A percentile compares a stretch with the other conserved stretches of the same genome.
Evolutionary conservation across 208 protist species (phyloP).

Genomic region (Wallacemonas sp.): DNA sequence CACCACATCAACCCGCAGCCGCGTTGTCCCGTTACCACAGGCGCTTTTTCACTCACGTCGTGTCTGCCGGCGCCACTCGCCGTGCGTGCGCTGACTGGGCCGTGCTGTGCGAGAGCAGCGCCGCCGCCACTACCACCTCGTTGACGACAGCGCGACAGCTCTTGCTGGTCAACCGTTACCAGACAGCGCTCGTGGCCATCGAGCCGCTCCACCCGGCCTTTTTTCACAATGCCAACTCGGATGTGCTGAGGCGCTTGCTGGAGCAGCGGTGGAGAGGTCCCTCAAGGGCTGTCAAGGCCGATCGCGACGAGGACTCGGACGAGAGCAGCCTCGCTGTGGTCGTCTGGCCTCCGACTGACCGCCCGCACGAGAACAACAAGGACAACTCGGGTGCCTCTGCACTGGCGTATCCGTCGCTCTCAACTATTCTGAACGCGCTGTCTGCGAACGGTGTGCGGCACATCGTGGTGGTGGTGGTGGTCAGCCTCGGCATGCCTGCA

Average conservation of each 20-base stretch:
- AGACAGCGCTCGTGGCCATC: conserved; percentile 37
- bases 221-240: conserved; percentile 34
- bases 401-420: conserved; percentile 28
- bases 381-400: background rate
- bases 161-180: conserved; percentile 51
- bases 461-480: conserved; percentile 25
- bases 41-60: conserved; percentile 26
- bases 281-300: too few species aligned
- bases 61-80: background rate
- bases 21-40: background rate
- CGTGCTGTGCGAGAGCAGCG: too few species aligned
- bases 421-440: conserved; percentile 34
- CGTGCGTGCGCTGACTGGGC: too few species aligned
- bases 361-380: background rate
- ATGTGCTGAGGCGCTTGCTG: conserved; percentile 38
- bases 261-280: conserved; percentile 40
- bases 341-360: conserved; percentile 16
- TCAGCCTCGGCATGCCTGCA: background rate
- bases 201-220: conserved; percentile 39
- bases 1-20: background rate
- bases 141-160: background rate
- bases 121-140: too few species aligned
- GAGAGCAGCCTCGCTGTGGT: conserved; percentile 25
- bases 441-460: conserved; percentile 4
- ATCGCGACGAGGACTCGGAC: background rate